Base-by-base conservation (phyloP, 2,329 filamentous ascomycete genomes). In the Phialophora chinensis region DNA sequence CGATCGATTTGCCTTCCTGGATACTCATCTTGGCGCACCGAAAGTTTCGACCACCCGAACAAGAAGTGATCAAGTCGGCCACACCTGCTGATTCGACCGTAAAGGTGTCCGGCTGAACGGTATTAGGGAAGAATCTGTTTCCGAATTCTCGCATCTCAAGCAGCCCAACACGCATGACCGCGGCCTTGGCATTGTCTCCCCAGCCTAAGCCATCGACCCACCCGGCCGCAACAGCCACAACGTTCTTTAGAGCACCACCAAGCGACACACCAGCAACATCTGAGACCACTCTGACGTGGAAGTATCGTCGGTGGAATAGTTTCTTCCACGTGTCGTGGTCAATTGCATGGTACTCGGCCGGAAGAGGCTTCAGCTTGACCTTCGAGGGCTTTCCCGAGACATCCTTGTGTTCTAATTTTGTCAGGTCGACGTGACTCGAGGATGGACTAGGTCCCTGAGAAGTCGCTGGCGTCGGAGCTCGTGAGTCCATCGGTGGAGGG, bases 161-260 rank as follows among this genome's bases (percentile, higher is more conserved):
- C 54, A 99, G 87, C 7, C 95, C 95, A 23, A 98, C 90, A 50
- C 95, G 91, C 92, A 99, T 98, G 67, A 99, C 90, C 54, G 95
- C 95, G n/a, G 95, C 93, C 83, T 99, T 98, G 72, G 94, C 94
- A 73, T 98, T 99, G 83, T 98, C 93, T 75, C 95, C 95, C 94
- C 95, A 99, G 71, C 94, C 94, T 68, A 94, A 87, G 42, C 95
- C 95, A 71, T 97, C 92, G 53, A 98, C 93, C 79, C 96, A 99
- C 65, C 95, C 95, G 35, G 95, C 93, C 4, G 93, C 94, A 20
- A 99, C 83, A 4, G 95, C 95, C 63, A 99, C 92, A 71, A 99
- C 90, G 83, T 99, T 99, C 85, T 99, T 99, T 73, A 99, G 83
- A 0, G 95, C 95, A 67, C 95, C 95, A 52, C 93, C 91, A 38